These are phyloP conservation scores for Wickerhamomyces ciferrii DNA, from an alignment of 805 yeast genomes.

Conservation along the genomic window DNA sequence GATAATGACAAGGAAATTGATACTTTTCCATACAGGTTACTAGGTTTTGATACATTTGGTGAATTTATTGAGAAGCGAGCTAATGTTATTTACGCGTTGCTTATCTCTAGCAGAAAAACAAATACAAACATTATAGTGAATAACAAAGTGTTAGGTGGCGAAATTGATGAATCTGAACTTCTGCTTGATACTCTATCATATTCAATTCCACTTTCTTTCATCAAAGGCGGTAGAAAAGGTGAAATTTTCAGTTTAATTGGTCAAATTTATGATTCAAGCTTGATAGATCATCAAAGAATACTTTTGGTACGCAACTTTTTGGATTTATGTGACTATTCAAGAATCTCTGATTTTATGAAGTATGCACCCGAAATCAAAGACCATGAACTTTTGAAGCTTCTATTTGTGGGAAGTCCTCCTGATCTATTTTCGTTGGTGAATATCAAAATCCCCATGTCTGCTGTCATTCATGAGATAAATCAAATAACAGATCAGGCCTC, in stretches of 20 bases:
- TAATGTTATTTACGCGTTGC: slow-evolving; percentile 34
- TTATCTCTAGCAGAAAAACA: slow-evolving; percentile 16
- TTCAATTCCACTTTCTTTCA: slow-evolving; percentile 39
- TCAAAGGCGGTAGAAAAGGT: slow-evolving; percentile 32
- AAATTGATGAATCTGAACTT: slow-evolving; percentile 13
- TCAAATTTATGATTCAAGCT: slow-evolving; percentile 11
- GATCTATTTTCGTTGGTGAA: slow-evolving; percentile 4
- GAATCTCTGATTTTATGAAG: slow-evolving; percentile 18
- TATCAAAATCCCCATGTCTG: slow-evolving; percentile 8
- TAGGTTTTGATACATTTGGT: slow-evolving; percentile 27
- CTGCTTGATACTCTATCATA: slow-evolving; percentile 29
- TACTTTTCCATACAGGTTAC: slow-evolving; percentile 15
- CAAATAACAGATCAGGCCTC: slow-evolving; percentile 1
- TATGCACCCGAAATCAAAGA: slow-evolving; percentile 8
- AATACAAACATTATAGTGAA: background rate
- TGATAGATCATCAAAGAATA: slow-evolving; percentile 17
- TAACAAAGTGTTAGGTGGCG: background rate
- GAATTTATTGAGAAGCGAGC: slow-evolving; percentile 30
- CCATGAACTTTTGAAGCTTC: background rate
- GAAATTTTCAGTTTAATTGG: slow-evolving; percentile 22
- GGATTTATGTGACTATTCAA: slow-evolving; percentile 33
- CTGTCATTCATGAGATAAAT: slow-evolving; percentile 11
- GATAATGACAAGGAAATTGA: slow-evolving; percentile 6
- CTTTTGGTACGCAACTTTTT: slow-evolving; percentile 33
- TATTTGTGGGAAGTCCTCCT: slow-evolving; percentile 1